Percentiles rank a stretch among this genome's conserved stretches.
Conservation (phyloP, 1,284 basidiomycete genomes). For the Microbotryum scabiosae region DNA sequence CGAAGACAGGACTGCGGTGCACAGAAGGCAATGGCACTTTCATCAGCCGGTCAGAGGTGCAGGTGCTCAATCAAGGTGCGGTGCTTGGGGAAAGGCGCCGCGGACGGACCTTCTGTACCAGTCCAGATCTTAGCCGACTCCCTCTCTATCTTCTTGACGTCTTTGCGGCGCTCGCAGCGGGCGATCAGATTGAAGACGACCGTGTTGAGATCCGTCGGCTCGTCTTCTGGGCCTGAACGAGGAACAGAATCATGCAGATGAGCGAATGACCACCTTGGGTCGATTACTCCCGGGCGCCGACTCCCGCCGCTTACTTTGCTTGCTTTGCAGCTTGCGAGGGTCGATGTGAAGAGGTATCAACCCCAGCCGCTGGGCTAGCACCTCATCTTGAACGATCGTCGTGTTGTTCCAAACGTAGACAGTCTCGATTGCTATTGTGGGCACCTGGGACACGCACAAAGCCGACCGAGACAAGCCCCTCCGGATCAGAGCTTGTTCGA, state of each 20-base stretch:
- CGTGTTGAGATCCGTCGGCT: constrained; percentile 81
- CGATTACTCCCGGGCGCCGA: constrained; percentile 1
- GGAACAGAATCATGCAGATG: not conserved
- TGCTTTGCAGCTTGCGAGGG: constrained; percentile 51
- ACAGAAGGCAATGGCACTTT: not conserved
- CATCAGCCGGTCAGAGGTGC: not conserved
- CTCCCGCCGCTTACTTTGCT: constrained; percentile 37
- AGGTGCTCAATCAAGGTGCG: not conserved
- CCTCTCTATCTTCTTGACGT: constrained; percentile 50
- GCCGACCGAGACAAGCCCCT: not conserved
- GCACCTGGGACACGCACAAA: constrained; percentile 52
- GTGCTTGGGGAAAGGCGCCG: not conserved
- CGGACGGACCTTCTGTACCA: constrained; percentile 49
- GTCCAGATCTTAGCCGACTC: constrained; percentile 60
- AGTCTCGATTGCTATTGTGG: constrained; percentile 84
- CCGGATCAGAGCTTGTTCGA: constrained; percentile 3
- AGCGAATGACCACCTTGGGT: not conserved
- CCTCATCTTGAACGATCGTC: constrained; percentile 87
- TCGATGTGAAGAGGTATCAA: constrained; percentile 83
- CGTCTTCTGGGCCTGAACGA: constrained; percentile 42
- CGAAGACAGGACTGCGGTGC: constrained; percentile 57
- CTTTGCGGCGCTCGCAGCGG: constrained; percentile 56
- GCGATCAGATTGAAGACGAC: constrained; percentile 76
- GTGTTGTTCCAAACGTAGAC: constrained; percentile 97
- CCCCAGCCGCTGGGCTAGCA: constrained; percentile 82